Conservation (phyloP, 306 rosid genomes). For the Sesbania bispinosa region DNA sequence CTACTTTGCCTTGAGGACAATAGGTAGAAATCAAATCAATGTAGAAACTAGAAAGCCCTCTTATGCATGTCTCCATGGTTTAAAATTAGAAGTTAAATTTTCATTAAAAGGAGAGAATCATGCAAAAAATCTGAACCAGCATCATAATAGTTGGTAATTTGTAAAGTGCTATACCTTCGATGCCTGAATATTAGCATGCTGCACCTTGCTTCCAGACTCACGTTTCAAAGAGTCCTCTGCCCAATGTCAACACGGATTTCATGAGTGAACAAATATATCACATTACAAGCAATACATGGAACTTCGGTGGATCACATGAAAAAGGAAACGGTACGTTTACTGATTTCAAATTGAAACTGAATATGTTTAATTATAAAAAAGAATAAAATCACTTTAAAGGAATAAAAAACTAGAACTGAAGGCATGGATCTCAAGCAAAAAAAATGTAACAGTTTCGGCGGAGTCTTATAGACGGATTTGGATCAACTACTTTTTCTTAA, state of each 20-base stretch:
- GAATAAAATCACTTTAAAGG: background rate
- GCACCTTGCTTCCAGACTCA: conserved; percentile 90
- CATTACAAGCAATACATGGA: background rate
- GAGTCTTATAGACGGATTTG: background rate
- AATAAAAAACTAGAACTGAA: background rate
- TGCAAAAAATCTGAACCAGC: background rate
- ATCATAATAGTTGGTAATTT: background rate
- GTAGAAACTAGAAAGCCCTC: background rate
- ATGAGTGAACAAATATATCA: background rate
- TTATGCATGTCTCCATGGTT: background rate
- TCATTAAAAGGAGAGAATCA: background rate
- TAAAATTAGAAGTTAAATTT: background rate
- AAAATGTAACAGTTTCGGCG: background rate
- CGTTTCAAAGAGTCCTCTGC: conserved; percentile 91
- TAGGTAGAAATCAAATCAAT: background rate
- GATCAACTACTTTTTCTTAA: background rate
- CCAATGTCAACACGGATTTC: conserved; percentile 14
- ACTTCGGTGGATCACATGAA: background rate
- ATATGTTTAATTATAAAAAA: background rate
- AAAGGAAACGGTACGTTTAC: background rate
- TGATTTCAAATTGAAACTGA: background rate
- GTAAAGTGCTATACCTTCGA: conserved; percentile 54
- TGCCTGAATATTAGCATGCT: conserved; percentile 90
- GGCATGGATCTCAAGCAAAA: background rate
- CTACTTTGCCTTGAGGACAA: background rate